Base-by-base conservation (phyloP, 441 rosid genomes). In the Erodium trifolium region DNA sequence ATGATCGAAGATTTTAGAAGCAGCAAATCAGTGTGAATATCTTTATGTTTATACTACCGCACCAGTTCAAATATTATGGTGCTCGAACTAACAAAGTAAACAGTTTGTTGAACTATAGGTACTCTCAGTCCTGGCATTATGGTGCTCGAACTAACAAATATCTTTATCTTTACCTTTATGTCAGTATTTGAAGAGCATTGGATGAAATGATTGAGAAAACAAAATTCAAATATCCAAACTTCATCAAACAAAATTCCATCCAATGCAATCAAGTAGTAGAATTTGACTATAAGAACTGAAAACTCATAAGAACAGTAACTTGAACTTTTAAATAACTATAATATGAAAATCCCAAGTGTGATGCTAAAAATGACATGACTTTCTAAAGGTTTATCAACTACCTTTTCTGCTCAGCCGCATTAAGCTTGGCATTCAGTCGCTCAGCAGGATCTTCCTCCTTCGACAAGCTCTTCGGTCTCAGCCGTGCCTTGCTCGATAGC, bases 331-430 rank as follows among this genome's bases (percentile, higher is more conserved):
- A 41, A 41, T 41, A 6, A 47, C n/a, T 47, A 8, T 13, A 13
- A 47, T 47, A 13, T 47, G n/a, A 3, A 47, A 47, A 11, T 47
- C 16, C 14, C 37, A 34, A 12, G 53, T 1, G n/a, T 10, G 53
- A 47, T 9, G 4, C 14, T 11, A 3, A 47, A 47, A 47, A 47
- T 11, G 55, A 47, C 16, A 47, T 47, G 16, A 47, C 11, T 47
- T 47, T 51, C 59, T 12, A 51, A 10, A 13, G 14, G 55, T 47
- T 11, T 47, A 4, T 51, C 13, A 19, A 17, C 59, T 47, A 94
- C 99, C 99, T 86, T 78, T 94, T 94, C 80, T 81, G 91, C 82
- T 88, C 96, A 14, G 99, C 99, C 41, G 99, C 97, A 65, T 80
- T 86, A 73, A 92, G 98, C 79, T 84, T 92, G 3, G 98, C 96